Conservation (phyloP, 306 rosid genomes). For the Prunus davidiana region DNA sequence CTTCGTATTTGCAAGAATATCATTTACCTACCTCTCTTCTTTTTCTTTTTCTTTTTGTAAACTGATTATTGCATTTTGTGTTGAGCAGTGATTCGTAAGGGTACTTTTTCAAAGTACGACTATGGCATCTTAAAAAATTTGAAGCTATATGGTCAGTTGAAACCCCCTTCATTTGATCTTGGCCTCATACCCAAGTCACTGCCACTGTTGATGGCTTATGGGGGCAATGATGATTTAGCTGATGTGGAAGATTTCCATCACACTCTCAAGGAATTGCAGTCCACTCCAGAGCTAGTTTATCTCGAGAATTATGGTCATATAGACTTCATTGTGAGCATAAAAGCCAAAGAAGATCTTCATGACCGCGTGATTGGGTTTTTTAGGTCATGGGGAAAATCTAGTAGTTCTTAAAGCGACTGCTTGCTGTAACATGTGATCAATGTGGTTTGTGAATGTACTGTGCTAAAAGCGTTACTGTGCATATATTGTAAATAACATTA, state of each 20-base stretch:
- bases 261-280: constrained; percentile 57
- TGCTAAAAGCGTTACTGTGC: not conserved
- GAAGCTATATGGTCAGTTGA: constrained; percentile 50
- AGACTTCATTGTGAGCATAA: constrained; percentile 73
- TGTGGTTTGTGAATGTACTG: constrained; percentile 1
- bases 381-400: constrained; percentile 31
- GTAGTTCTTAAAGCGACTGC: constrained; percentile 23
- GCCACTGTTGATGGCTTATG: constrained; percentile 93
- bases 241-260: constrained; percentile 61
- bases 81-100: constrained; percentile 83
- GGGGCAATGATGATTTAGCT: constrained; percentile 79
- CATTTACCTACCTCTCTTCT: not conserved
- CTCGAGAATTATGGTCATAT: constrained; percentile 81
- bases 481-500: not conserved
- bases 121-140: constrained; percentile 76
- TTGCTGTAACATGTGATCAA: not conserved
- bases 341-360: constrained; percentile 69
- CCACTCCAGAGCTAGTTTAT: constrained; percentile 73
- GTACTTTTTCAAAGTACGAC: constrained; percentile 75
- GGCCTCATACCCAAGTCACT: constrained; percentile 66
- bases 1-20: constrained; percentile 18
- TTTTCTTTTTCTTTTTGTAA: not conserved
- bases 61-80: constrained; percentile 6
- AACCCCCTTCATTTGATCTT: constrained; percentile 79
- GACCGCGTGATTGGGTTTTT: constrained; percentile 64